phyloP scores from a whole-genome alignment of 2,329 filamentous ascomycete genomes.

The Calonectria crousiana region DNA sequence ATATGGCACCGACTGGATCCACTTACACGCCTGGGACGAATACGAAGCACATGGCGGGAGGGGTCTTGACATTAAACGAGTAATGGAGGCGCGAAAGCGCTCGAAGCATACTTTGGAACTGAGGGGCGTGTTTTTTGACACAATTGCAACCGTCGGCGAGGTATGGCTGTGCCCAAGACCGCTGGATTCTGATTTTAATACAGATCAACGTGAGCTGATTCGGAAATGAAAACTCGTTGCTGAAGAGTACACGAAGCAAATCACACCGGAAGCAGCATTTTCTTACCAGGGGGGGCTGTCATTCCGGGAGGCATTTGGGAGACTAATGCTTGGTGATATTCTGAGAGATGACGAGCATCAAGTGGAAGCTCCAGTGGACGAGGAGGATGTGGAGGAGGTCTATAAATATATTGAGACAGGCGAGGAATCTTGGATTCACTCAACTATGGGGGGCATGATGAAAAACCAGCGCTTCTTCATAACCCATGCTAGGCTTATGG shows the following conservation, averaged over 20 bases:
- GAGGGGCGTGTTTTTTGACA: conserved; percentile 16
- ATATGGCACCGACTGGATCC: conserved; percentile 22
- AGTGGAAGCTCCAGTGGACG: not conserved
- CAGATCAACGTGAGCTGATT: not conserved
- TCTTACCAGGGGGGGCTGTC: conserved; percentile 6
- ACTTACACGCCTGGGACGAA: conserved; percentile 14
- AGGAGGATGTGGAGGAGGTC: conserved; percentile 2
- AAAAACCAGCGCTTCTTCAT: conserved; percentile 21
- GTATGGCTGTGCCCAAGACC: not conserved
- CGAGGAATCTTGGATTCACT: not conserved
- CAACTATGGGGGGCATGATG: conserved; percentile 16
- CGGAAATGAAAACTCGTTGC: conserved; percentile 8
- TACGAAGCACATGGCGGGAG: conserved; percentile 19
- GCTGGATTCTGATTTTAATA: not conserved
- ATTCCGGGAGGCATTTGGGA: conserved; percentile 22
- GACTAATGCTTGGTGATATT: conserved; percentile 18
- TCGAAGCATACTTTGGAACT: not conserved
- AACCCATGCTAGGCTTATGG: conserved; percentile 22
- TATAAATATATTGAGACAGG: conserved; percentile 18
- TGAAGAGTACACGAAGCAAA: not conserved
- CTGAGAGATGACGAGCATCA: not conserved
- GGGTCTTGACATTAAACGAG: not conserved
- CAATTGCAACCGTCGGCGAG: conserved; percentile 16
- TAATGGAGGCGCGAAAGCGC: not conserved
- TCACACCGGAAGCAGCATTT: not conserved